Conservation (phyloP, 192 early-diverging fungal genomes). For the Ambispora gerdemannii region DNA sequence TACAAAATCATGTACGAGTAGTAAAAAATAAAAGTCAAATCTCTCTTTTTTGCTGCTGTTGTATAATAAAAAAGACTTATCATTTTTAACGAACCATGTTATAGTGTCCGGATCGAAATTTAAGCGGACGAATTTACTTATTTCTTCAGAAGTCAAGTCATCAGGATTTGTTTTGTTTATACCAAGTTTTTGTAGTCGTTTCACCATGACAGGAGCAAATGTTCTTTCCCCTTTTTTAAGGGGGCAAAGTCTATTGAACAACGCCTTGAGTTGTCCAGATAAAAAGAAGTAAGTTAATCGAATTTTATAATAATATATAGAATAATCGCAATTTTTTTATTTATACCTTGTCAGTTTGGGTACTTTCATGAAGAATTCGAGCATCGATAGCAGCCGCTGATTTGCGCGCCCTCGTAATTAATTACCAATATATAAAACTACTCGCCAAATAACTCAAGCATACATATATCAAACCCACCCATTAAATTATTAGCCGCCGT, state of each 20-base stretch:
- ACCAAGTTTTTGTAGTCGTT: constrained; percentile 74
- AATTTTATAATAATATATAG: too few relatives aligned
- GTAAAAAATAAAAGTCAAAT: too few relatives aligned
- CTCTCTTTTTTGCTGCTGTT: too few relatives aligned
- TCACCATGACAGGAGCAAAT: constrained; percentile 84
- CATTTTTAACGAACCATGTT: constrained; percentile 75
- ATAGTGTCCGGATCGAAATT: constrained; percentile 95
- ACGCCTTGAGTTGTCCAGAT: constrained; percentile 56
- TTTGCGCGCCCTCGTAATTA: too few relatives aligned
- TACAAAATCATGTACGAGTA: too few relatives aligned
- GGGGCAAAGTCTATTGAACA: constrained; percentile 88
- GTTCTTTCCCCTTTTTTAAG: constrained; percentile 77
- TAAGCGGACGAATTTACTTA: constrained; percentile 75
- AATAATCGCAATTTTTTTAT: too few relatives aligned
- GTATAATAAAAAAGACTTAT: too few relatives aligned
- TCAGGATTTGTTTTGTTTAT: constrained; percentile 79
- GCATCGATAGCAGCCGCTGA: constrained; percentile 96
- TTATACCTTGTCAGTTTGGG: constrained; percentile 58
- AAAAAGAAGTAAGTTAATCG: too few relatives aligned
- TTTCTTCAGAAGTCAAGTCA: constrained; percentile 76
- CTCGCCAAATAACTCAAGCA: neutral
- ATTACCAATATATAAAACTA: too few relatives aligned
- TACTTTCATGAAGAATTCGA: constrained; percentile 95
- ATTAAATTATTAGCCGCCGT: constrained; percentile 96
- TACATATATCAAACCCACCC: constrained; percentile 32